Evolutionary conservation across 352 stramenopile species (phyloP).

Genomic region (Globisporangium paddicum): DNA sequence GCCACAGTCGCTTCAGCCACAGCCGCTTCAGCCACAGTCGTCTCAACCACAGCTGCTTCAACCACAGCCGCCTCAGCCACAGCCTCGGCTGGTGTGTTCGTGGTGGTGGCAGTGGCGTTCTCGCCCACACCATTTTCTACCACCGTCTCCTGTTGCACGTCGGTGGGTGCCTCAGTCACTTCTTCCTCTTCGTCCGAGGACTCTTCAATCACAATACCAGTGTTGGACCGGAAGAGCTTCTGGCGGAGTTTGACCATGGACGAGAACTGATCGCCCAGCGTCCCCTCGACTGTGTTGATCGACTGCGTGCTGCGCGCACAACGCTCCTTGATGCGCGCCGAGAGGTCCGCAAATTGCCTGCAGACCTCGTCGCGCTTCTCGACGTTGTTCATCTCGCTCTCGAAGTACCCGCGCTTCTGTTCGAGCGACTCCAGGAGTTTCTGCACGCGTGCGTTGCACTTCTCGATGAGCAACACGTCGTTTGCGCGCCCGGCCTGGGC

Average conservation of each 20-base stretch:
- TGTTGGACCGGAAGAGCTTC: conserved; percentile 63
- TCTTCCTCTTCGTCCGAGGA: conserved; percentile 19
- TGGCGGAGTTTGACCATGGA: conserved; percentile 72
- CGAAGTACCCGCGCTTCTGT: conserved; percentile 73
- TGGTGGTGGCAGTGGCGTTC: too few relatives aligned
- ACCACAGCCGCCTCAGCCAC: background rate
- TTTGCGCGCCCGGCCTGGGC: conserved; percentile 43
- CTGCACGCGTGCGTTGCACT: conserved; percentile 62
- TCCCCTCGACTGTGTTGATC: conserved; percentile 76
- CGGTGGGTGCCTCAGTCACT: too few relatives aligned
- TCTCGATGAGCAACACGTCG: conserved; percentile 72
- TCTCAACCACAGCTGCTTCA: conserved; percentile 14
- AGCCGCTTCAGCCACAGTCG: background rate
- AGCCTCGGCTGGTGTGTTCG: too few relatives aligned
- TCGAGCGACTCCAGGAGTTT: conserved; percentile 61
- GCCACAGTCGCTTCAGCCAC: conserved; percentile 5
- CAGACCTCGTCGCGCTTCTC: conserved; percentile 76
- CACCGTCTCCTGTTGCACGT: too few relatives aligned
- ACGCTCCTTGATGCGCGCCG: conserved; percentile 71
- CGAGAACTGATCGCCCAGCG: conserved; percentile 72
- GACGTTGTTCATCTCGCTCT: conserved; percentile 66
- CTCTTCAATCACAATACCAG: conserved; percentile 33
- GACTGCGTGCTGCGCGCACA: conserved; percentile 65
- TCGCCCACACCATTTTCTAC: too few relatives aligned
- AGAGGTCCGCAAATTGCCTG: conserved; percentile 71